Percentiles rank a stretch among this genome's conserved stretches.
These are phyloP conservation scores for Erythrophleum fordii DNA, from an alignment of 306 rosid genomes.

Conservation along the genomic window DNA sequence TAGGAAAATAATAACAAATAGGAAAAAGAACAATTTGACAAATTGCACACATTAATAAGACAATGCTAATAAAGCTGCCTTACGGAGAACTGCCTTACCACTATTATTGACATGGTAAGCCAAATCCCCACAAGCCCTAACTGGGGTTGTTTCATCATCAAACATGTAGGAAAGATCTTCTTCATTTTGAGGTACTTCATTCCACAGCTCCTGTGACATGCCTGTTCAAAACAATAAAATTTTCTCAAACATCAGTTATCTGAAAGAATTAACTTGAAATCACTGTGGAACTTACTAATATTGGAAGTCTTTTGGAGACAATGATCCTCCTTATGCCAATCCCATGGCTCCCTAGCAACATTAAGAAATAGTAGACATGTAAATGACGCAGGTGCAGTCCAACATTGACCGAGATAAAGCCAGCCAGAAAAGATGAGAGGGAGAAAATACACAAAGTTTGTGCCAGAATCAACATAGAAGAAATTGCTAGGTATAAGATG, in stretches of 20 bases:
- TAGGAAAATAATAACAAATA: constrained; percentile 14
- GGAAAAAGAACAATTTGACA: not conserved
- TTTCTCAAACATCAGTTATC: constrained; percentile 17
- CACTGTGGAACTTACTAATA: constrained; percentile 47
- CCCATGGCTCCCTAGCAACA: constrained; percentile 59
- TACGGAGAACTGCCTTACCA: constrained; percentile 46
- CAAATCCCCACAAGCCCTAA: constrained; percentile 82
- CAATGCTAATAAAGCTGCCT: constrained; percentile 1
- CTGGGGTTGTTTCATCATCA: constrained; percentile 91
- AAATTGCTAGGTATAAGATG: constrained; percentile 14
- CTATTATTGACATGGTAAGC: constrained; percentile 52
- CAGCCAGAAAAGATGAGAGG: not conserved
- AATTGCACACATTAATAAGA: constrained; percentile 20
- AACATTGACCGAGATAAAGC: constrained; percentile 1
- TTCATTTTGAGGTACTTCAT: constrained; percentile 60
- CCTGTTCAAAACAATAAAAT: constrained; percentile 48
- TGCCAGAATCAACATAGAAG: constrained; percentile 22
- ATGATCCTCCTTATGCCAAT: constrained; percentile 61
- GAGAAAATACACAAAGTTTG: constrained; percentile 10
- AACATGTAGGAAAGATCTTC: constrained; percentile 69
- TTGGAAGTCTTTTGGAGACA: constrained; percentile 49
- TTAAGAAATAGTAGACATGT: constrained; percentile 27
- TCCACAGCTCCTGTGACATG: constrained; percentile 62
- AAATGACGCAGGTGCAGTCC: not conserved
- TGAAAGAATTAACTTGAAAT: constrained; percentile 2